Base-by-base conservation (phyloP, 1,284 basidiomycete species). In the Cutaneotrichosporon spelunceum region DNA sequence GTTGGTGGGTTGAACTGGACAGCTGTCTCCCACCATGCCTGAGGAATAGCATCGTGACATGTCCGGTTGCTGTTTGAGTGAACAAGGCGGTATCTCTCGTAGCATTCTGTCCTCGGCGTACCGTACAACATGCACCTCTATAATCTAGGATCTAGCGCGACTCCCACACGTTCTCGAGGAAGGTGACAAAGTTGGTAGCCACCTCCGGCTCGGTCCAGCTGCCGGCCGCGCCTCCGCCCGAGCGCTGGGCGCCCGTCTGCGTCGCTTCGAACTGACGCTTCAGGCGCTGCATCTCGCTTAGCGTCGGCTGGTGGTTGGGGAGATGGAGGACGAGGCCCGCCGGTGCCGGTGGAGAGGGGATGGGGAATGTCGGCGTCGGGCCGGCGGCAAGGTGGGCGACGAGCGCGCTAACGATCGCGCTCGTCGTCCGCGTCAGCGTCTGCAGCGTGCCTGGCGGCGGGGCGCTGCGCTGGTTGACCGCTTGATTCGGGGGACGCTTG, bases 241-340 rank as follows among this genome's bases (percentile, higher is more conserved):
- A 84, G 9, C 87, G 89, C 64, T 92, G 87, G n/a, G 89, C 90
- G 69, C 90, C 91, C 72, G 88, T 90, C 75, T 94, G 91, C 42
- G 89, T 83, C 1, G 84, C 85, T 36, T 94, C 88, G 72, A 93
- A 96, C 72, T 93, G 91, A 52, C 93, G 83, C 75, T 94, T 95
- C 55, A 88, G 81, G 27, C 93, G 82, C 74, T 93, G 91, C 58
- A 95, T 81, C 78, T 93, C 91, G 0, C 90, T 87, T 23, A 94
- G 82, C 21, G 91, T 90, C 26, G 93, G 72, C 55, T 82, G 82
- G 16, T 89, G 87, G 23, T 83, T 70, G 1, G 90, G 90, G 3
- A 75, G 81, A 53, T 90, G 78, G 27, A 74, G 57, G 21, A 77
- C 49, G 26, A 67, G 34, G 50, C 66, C 27, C 39, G 59, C 24